Evolutionary conservation across 495 filamentous ascomycete genomes (phyloP), one percentile per base, ranked within the genome.

Genomic region (Lepidopterella palustris): DNA sequence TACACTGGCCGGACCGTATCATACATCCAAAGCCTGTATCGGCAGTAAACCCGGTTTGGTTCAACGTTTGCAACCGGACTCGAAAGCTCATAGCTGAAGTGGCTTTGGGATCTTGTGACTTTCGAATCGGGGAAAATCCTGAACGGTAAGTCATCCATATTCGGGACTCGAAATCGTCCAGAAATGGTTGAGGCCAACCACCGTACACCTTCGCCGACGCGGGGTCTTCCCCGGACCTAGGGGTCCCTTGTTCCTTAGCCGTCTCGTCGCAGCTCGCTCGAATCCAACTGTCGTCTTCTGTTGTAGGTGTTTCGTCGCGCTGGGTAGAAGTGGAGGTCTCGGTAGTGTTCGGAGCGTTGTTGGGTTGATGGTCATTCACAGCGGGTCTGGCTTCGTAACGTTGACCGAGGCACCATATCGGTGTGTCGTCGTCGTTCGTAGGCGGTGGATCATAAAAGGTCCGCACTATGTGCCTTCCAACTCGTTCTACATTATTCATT

Each of bases 1-100:
- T 77, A 65, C 89, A 89, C 74, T 99, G 95, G 10, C 93, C 95
- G 0, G 92, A 96, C 65, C 95, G 80, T 63, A 99, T 97, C 95
- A 99, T 99, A 68, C 95, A 99, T 0, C 95, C 95, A 91, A 95
- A 99, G 31, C 93, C 93, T 0, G 89, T 89, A 72, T 99, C 95
- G 1, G 89, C 92, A 21, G 89, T 86, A 75, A 99, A 99, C 20
- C 90, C 92, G 24, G 78, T 78, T 26, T 88, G 80, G 55, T 93
- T 89, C 26, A 83, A 81, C 27, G 97, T 78, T 66, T 92, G 88
- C 58, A 97, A 73, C 32, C 89, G 86, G 69, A 96, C 92, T 20
- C 88, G 74, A 39, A 97, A 81, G n/a, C 89, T 91, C 79, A 97
- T 84, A 0, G 82, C 80, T n/a, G 85, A 78, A 1, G 77, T 69